Evolutionary conservation across 2,329 filamentous ascomycete species (phyloP).

Genomic region (Diaporthe destruens): DNA sequence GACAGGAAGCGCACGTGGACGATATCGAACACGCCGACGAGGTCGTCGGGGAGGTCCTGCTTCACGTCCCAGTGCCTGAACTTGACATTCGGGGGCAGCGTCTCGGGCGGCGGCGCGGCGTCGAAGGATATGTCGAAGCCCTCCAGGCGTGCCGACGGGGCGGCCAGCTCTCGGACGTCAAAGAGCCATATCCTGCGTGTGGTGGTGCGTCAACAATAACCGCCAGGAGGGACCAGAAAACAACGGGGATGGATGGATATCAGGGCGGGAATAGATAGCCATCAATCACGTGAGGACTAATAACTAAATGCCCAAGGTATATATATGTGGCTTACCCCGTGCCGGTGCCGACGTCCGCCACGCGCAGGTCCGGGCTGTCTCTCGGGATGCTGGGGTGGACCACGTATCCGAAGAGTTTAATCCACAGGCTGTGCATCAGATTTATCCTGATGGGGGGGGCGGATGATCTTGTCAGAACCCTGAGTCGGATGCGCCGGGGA

Average conservation of each 20-base stretch:
- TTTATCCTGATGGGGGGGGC: conserved; percentile 41
- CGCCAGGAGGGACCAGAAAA: no score
- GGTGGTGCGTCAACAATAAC: background rate
- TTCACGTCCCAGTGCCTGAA: conserved; percentile 43
- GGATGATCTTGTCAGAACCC: background rate
- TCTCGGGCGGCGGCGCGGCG: conserved; percentile 40
- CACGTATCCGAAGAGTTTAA: conserved; percentile 43
- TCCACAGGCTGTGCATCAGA: conserved; percentile 44
- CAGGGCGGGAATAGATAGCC: no score
- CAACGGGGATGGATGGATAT: no score
- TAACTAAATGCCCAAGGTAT: no score
- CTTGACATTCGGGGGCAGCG: conserved; percentile 43
- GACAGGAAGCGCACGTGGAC: conserved; percentile 45
- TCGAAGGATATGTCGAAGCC: conserved; percentile 46
- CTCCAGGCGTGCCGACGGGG: conserved; percentile 40
- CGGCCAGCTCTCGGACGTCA: conserved; percentile 25
- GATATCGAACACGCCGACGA: conserved; percentile 43
- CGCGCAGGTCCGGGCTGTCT: conserved; percentile 34
- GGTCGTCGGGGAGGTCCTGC: conserved; percentile 43
- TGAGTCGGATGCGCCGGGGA: no score
- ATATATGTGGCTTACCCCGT: conserved; percentile 47
- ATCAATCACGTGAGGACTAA: no score
- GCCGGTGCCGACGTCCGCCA: conserved; percentile 47
- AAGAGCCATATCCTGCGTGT: conserved; percentile 33
- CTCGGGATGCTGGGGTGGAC: conserved; percentile 45